A percentile compares a stretch with the other conserved stretches of the same genome.
Evolutionary conservation across 1,139 yeast species (phyloP).

Genomic region (Pichia sp.): DNA sequence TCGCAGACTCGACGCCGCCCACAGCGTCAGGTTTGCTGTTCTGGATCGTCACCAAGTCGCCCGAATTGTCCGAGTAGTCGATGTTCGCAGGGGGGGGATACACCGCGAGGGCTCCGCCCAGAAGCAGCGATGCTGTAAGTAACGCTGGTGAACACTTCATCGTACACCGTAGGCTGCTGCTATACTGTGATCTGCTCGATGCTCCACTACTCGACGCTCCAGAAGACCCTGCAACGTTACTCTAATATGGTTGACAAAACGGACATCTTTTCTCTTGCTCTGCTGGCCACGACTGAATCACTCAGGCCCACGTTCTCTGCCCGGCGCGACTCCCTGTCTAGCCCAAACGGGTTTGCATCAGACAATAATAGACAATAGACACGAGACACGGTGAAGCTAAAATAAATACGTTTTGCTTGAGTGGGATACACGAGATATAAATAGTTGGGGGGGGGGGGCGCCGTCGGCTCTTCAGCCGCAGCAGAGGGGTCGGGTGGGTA

Average conservation of each 20-base stretch:
- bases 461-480: background rate
- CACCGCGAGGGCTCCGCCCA: slow-evolving; percentile 18
- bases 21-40: background rate
- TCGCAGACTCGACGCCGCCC: background rate
- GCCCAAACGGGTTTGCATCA: too few species aligned
- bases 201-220: too few species aligned
- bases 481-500: background rate
- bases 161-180: background rate
- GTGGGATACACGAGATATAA: background rate
- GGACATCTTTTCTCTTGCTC: too few species aligned
- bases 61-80: background rate
- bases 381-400: background rate
- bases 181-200: too few species aligned
- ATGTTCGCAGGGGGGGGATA: slow-evolving; percentile 26
- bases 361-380: background rate
- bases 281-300: too few species aligned
- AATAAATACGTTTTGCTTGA: background rate
- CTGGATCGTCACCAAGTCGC: slow-evolving; percentile 29
- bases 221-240: too few species aligned
- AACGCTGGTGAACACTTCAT: slow-evolving; percentile 6
- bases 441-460: background rate
- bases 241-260: too few species aligned
- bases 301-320: too few species aligned
- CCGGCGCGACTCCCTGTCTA: too few species aligned
- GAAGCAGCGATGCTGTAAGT: slow-evolving; percentile 1